A percentile compares a stretch with the other conserved stretches of the same genome.
phyloP scores from a whole-genome alignment of 2,329 filamentous ascomycete species.

The Cercospora zeina region DNA sequence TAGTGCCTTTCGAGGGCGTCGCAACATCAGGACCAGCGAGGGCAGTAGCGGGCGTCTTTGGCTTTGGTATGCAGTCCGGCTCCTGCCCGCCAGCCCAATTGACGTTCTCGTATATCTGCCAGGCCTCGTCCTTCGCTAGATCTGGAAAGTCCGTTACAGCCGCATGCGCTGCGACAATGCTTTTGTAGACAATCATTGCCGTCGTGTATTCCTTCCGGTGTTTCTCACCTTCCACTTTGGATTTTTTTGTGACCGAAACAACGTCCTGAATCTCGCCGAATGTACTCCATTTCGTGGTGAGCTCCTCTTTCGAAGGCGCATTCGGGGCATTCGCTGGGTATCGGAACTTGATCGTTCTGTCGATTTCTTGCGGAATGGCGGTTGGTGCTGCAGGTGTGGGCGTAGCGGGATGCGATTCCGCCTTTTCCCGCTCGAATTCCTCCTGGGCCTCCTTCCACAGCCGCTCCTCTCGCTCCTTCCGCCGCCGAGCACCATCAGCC shows the following conservation, averaged over 20 bases:
- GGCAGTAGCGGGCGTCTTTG: neutral
- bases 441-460: slow-evolving; percentile 56
- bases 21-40: neutral
- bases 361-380: slow-evolving; percentile 51
- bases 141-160: slow-evolving; percentile 53
- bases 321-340: slow-evolving; percentile 36
- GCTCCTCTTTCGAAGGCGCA: slow-evolving; percentile 49
- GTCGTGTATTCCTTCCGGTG: slow-evolving; percentile 44
- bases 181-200: slow-evolving; percentile 58
- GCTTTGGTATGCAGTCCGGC: slow-evolving; percentile 47
- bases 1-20: neutral
- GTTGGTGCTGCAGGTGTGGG: slow-evolving; percentile 4
- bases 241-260: slow-evolving; percentile 58
- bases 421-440: slow-evolving; percentile 46
- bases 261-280: slow-evolving; percentile 61
- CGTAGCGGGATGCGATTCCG: slow-evolving; percentile 10
- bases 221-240: slow-evolving; percentile 37
- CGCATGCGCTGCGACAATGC: slow-evolving; percentile 59
- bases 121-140: slow-evolving; percentile 36
- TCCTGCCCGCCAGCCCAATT: slow-evolving; percentile 57
- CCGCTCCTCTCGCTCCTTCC: slow-evolving; percentile 57
- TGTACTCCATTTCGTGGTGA: slow-evolving; percentile 51
- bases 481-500: slow-evolving; percentile 55
- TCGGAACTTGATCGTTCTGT: slow-evolving; percentile 60
- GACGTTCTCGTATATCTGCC: slow-evolving; percentile 55